phyloP scores from a whole-genome alignment of 2,329 filamentous ascomycete genomes.

The Helotiales sp. region DNA sequence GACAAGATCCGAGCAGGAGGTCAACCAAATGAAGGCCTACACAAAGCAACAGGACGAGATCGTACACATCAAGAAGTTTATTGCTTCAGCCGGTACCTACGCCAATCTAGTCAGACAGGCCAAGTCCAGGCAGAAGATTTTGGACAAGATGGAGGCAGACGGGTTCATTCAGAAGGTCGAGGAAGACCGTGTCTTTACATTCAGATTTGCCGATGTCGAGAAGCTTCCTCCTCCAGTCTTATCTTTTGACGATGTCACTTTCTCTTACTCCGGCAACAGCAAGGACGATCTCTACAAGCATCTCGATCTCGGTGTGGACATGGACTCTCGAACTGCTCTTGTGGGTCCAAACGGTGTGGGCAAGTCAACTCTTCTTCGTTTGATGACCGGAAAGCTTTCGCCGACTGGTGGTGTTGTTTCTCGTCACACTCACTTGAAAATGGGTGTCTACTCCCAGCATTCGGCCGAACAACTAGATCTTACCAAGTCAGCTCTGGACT shows the following conservation, averaged over 20 bases:
- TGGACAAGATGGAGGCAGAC: slow-evolving; percentile 99
- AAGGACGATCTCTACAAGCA: slow-evolving; percentile 95
- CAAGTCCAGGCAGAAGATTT: slow-evolving; percentile 99
- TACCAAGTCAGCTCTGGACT: slow-evolving; percentile 96
- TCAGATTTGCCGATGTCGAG: slow-evolving; percentile 97
- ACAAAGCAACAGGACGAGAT: slow-evolving; percentile 99
- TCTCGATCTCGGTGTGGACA: slow-evolving; percentile 97
- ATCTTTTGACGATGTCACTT: slow-evolving; percentile 95
- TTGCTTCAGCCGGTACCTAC: slow-evolving; percentile 98
- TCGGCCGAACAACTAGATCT: slow-evolving; percentile 97
- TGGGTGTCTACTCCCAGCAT: slow-evolving; percentile 98
- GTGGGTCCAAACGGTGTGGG: slow-evolving; percentile 99
- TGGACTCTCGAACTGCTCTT: slow-evolving; percentile 96
- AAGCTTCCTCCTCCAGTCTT: slow-evolving; percentile 98
- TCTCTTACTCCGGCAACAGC: slow-evolving; percentile 89
- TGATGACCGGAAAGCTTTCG: slow-evolving; percentile 95
- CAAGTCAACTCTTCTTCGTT: slow-evolving; percentile 91
- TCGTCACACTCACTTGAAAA: slow-evolving; percentile 96
- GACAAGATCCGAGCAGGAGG: slow-evolving; percentile 90
- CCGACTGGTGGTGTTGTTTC: slow-evolving; percentile 80
- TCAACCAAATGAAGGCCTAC: slow-evolving; percentile 99
- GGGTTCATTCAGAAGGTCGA: slow-evolving; percentile 93
- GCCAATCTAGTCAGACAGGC: slow-evolving; percentile 98
- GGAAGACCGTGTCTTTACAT: slow-evolving; percentile 87
- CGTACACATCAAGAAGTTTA: slow-evolving; percentile 99